A percentile compares a stretch with the other conserved stretches of the same genome.
Conservation (phyloP, 2,329 filamentous ascomycete genomes). For the Aspergillus quadrilineatus region DNA sequence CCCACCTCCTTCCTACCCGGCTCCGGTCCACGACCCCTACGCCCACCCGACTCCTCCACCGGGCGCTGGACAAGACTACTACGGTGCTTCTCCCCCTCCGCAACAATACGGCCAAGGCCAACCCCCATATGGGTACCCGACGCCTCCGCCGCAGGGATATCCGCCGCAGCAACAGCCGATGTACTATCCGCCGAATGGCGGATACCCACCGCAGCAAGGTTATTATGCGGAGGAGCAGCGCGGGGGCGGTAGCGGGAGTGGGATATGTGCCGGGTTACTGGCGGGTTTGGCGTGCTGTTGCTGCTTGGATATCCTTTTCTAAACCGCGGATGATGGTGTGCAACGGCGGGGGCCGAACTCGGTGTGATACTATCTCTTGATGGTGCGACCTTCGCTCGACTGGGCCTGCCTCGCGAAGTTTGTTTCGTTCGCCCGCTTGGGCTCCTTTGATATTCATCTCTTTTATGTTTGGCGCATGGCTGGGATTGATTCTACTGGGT, state of each 20-base stretch:
- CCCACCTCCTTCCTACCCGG: constrained; percentile 40
- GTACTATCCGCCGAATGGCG: constrained; percentile 33
- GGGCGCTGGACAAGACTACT: constrained; percentile 36
- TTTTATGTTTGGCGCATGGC: constrained; percentile 2
- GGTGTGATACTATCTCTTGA: constrained; percentile 7
- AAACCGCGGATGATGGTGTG: constrained; percentile 13
- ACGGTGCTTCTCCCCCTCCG: constrained; percentile 34
- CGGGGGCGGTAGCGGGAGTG: constrained; percentile 33
- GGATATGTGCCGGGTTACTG: constrained; percentile 49
- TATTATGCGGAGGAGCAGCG: constrained; percentile 39
- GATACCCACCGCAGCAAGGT: constrained; percentile 34
- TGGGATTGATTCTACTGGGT: constrained; percentile 3
- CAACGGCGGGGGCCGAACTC: no score
- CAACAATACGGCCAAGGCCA: constrained; percentile 31
- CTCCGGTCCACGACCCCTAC: constrained; percentile 31
- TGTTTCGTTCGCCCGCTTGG: not conserved
- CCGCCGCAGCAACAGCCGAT: constrained; percentile 33
- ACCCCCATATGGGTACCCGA: constrained; percentile 4
- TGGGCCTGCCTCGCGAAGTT: not conserved
- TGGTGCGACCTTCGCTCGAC: constrained; percentile 9
- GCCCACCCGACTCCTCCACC: constrained; percentile 27
- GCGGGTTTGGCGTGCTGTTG: constrained; percentile 51
- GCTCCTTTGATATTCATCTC: not conserved
- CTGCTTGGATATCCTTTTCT: constrained; percentile 50
- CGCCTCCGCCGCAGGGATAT: constrained; percentile 25